A percentile compares a stretch with the other conserved stretches of the same genome.
Conservation (phyloP, 2,329 filamentous ascomycete species). For the Neofusicoccum laricinum region DNA sequence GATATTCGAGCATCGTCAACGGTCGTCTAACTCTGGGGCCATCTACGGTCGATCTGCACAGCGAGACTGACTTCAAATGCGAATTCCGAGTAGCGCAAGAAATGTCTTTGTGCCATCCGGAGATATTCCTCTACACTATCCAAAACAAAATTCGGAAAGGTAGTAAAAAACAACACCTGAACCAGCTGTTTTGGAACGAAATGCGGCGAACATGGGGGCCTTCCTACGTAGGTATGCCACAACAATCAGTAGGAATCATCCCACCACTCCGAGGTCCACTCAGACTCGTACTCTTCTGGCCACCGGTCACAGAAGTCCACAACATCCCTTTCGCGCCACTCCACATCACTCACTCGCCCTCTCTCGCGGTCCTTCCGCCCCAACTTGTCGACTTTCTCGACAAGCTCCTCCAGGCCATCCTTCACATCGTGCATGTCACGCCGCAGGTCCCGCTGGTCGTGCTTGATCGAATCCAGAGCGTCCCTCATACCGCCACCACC, state of each 20-base stretch:
- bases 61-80: too few relatives aligned
- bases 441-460: constrained; percentile 7
- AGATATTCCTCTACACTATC: too few relatives aligned
- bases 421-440: neutral
- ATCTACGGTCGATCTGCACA: too few relatives aligned
- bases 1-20: neutral
- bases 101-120: too few relatives aligned
- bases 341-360: neutral
- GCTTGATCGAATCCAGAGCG: neutral
- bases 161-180: too few relatives aligned
- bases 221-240: too few relatives aligned
- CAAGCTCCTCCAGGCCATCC: neutral
- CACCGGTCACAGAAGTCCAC: neutral
- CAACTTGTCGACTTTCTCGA: neutral
- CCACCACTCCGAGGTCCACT: constrained; percentile 3
- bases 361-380: neutral
- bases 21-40: too few relatives aligned
- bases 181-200: too few relatives aligned
- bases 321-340: neutral
- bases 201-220: too few relatives aligned
- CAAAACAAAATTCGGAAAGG: too few relatives aligned
- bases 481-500: neutral
- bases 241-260: constrained; percentile 5
- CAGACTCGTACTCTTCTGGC: neutral
- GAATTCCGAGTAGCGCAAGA: too few relatives aligned